Evolutionary conservation across 208 protist genomes (phyloP).

Genomic region (Acanthamoeba royreba): DNA sequence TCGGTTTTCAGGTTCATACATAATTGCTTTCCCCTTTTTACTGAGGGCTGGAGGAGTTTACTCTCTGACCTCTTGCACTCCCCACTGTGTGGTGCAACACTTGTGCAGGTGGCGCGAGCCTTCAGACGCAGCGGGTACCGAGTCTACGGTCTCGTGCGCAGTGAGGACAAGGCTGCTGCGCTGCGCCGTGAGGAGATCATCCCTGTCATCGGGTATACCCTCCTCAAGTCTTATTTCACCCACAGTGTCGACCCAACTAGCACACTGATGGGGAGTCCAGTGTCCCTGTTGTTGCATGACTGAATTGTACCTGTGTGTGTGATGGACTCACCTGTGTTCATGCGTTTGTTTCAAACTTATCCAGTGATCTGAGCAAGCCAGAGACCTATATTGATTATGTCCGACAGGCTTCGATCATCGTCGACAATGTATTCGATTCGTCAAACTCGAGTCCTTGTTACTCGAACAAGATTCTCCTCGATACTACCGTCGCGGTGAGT

Average conservation of each 20-base stretch:
- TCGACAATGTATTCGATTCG: conserved; percentile 15
- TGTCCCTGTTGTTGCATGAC: too few species aligned
- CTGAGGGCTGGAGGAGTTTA: too few species aligned
- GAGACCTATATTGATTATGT: conserved; percentile 18
- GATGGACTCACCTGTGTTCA: background rate
- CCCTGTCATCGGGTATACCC: conserved; percentile 20
- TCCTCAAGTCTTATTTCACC: background rate
- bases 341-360: background rate
- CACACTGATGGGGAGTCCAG: too few species aligned
- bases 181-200: conserved; percentile 9
- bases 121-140: conserved; percentile 37
- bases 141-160: conserved; percentile 27
- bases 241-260: too few species aligned
- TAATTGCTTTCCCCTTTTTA: too few species aligned
- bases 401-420: background rate
- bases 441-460: background rate
- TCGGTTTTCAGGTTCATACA: background rate
- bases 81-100: background rate
- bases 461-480: conserved; percentile 17
- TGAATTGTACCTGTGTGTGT: background rate
- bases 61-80: background rate
- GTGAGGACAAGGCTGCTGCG: background rate
- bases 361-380: conserved; percentile 9
- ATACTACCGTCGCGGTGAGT: background rate
- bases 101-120: background rate